phyloP scores from a whole-genome alignment of 129 eudicot genomes.

The Silybum marianum region DNA sequence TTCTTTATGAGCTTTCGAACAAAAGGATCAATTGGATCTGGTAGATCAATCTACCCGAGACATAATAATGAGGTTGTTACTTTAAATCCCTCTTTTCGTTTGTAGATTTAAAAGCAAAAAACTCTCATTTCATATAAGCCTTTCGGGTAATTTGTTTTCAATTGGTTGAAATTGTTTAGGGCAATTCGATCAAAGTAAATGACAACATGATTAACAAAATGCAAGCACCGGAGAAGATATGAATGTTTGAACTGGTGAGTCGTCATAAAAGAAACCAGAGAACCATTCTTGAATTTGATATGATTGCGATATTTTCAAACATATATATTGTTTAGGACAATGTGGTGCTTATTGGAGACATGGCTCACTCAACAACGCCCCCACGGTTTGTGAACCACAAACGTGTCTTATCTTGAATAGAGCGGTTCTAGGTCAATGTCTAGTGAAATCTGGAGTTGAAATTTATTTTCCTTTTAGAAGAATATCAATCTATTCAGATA shows the following conservation, averaged over 20 bases:
- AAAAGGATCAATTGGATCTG: conserved; percentile 83
- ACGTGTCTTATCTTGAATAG: conserved; percentile 83
- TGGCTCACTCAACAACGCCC: conserved; percentile 91
- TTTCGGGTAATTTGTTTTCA: background rate
- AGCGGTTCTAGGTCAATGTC: conserved; percentile 72
- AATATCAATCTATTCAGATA: conserved; percentile 59
- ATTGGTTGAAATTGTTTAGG: conserved; percentile 39
- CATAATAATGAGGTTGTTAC: conserved; percentile 61
- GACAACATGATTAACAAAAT: conserved; percentile 53
- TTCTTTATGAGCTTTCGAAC: conserved; percentile 75
- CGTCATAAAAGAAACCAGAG: conserved; percentile 58
- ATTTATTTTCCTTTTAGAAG: conserved; percentile 46
- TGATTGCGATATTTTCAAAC: conserved; percentile 63
- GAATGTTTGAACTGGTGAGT: conserved; percentile 65
- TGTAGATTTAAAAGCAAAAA: background rate
- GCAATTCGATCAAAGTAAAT: conserved; percentile 77
- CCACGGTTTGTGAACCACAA: conserved; percentile 84
- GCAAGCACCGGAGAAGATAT: conserved; percentile 66
- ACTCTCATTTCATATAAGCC: background rate
- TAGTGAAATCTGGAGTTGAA: conserved; percentile 54
- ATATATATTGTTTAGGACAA: conserved; percentile 57
- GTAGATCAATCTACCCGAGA: conserved; percentile 84
- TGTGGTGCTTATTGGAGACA: conserved; percentile 78
- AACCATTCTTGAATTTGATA: conserved; percentile 83
- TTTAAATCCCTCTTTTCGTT: background rate